Evolutionary conservation across 805 yeast genomes (phyloP).

Genomic region (Helenozyma baotianmanensis): DNA sequence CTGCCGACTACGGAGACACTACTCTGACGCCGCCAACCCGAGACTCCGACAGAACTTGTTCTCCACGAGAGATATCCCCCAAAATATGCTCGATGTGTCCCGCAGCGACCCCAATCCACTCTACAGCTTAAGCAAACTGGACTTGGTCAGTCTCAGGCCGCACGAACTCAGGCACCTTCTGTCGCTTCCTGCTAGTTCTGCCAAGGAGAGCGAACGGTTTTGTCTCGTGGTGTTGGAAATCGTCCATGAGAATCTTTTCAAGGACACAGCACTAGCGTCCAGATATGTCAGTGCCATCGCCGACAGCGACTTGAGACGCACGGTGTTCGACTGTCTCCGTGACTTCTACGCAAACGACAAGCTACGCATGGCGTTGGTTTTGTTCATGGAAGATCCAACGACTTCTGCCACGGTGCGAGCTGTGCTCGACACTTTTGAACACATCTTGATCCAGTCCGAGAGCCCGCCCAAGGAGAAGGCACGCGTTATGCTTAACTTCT

Average conservation of each 20-base stretch:
- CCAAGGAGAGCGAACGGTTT: conserved; percentile 24
- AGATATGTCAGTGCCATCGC: conserved; percentile 16
- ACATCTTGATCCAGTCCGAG: conserved; percentile 10
- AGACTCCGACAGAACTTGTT: conserved; percentile 1
- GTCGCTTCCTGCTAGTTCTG: conserved; percentile 18
- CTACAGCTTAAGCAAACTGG: conserved; percentile 21
- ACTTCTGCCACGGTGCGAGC: conserved; percentile 12
- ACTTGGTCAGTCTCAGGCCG: conserved; percentile 19
- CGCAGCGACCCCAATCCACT: conserved; percentile 32
- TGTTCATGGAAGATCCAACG: conserved; percentile 23
- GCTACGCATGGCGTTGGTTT: conserved; percentile 24
- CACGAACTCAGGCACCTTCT: conserved; percentile 24
- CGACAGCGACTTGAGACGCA: conserved; percentile 16
- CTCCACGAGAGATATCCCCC: conserved; percentile 1
- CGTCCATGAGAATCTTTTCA: conserved; percentile 25
- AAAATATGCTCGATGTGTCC: conserved; percentile 11
- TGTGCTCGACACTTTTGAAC: conserved; percentile 14
- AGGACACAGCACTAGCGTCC: conserved; percentile 21
- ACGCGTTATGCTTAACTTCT: conserved; percentile 21
- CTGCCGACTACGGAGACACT: not conserved
- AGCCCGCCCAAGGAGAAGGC: conserved; percentile 12
- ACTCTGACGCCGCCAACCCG: not conserved
- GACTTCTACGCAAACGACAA: conserved; percentile 15
- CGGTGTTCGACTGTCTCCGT: conserved; percentile 15
- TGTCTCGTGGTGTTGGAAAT: conserved; percentile 27